Evolutionary conservation across 345 rosid species (phyloP).

Genomic region (Passiflora organensis): DNA sequence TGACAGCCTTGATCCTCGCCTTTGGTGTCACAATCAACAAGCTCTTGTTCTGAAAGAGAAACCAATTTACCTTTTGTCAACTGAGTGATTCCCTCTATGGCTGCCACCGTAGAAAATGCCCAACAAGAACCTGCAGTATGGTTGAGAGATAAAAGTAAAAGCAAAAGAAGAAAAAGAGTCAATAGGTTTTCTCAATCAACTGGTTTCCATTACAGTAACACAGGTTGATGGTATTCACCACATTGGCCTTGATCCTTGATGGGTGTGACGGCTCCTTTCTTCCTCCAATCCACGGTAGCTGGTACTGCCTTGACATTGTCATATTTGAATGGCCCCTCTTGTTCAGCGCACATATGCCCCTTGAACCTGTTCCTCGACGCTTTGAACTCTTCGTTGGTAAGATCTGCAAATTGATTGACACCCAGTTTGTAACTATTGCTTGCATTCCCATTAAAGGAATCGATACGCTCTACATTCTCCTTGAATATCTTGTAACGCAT

Average conservation of each 20-base stretch:
- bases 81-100: constrained; percentile 36
- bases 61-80: constrained; percentile 27
- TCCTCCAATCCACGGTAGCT: constrained; percentile 12
- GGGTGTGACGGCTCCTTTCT: constrained; percentile 12
- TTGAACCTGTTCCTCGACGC: constrained; percentile 2
- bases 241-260: constrained; percentile 15
- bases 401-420: constrained; percentile 12
- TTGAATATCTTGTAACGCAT: constrained; percentile 10
- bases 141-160: neutral
- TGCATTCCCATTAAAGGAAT: neutral
- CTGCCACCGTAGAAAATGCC: constrained; percentile 52
- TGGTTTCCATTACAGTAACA: no score
- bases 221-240: neutral
- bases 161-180: no score
- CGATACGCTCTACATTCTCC: constrained; percentile 1
- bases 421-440: constrained; percentile 3
- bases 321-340: constrained; percentile 3
- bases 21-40: constrained; percentile 35
- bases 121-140: constrained; percentile 36
- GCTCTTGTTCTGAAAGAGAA: constrained; percentile 37
- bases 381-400: constrained; percentile 13
- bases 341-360: constrained; percentile 12
- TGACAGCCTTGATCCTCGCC: constrained; percentile 13
- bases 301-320: constrained; percentile 1
- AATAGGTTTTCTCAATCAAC: no score